A percentile compares a stretch with the other conserved stretches of the same genome.
phyloP scores from a whole-genome alignment of 2,329 filamentous ascomycete species.

The Colletotrichum brevisporum region DNA sequence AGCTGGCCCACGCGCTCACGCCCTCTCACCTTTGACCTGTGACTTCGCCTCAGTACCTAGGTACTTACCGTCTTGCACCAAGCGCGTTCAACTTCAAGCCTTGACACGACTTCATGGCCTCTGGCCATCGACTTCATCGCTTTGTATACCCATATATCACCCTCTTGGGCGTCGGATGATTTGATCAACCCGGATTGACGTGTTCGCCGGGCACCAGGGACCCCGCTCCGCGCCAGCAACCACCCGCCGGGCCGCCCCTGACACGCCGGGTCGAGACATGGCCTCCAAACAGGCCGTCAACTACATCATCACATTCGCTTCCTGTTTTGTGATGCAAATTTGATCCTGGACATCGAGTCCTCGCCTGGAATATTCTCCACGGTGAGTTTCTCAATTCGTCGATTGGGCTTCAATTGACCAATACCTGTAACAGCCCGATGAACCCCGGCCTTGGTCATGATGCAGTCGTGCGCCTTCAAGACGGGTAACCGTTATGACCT shows the following conservation, averaged over 20 bases:
- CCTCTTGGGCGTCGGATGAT: neutral
- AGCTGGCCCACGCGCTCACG: neutral
- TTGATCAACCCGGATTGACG: neutral
- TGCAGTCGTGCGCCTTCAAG: neutral
- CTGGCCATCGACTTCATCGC: neutral
- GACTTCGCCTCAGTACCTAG: no score
- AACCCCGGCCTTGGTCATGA: slow-evolving; percentile 15
- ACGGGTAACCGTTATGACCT: neutral
- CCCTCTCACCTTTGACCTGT: neutral
- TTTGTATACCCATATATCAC: neutral
- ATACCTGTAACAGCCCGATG: slow-evolving; percentile 4
- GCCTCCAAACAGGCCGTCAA: slow-evolving; percentile 35
- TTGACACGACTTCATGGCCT: neutral
- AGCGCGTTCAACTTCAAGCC: neutral
- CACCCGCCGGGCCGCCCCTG: slow-evolving; percentile 5
- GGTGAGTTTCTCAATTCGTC: neutral
- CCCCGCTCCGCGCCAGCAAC: neutral
- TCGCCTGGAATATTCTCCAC: neutral
- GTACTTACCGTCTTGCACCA: neutral
- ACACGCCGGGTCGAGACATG: slow-evolving; percentile 22
- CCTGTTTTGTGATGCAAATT: neutral
- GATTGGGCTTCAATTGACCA: slow-evolving; percentile 32
- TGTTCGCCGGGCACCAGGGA: neutral
- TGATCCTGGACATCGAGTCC: neutral
- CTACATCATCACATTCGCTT: slow-evolving; percentile 16